Evolutionary conservation across 495 filamentous ascomycete genomes (phyloP), one percentile per base, ranked within the genome.

Genomic region (Bacidia rubella): DNA sequence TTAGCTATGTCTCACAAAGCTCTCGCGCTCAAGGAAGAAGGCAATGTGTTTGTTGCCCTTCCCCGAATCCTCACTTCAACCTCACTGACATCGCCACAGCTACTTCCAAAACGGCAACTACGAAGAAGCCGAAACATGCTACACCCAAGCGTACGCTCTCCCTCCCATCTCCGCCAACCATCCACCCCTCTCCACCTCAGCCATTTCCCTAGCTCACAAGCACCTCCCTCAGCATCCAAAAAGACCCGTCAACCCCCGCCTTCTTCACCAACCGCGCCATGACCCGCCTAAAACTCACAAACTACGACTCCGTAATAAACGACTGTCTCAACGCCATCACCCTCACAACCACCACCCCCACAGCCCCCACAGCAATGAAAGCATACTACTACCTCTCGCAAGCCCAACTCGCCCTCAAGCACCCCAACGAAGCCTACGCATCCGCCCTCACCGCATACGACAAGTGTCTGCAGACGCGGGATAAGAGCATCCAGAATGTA

Each of bases 261-360:
- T 71, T 75, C 63, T 76, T 75, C 72, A 93, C 90, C 25, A 98
- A 98, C 70, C 85, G 92, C 48, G 86, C 90, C 39, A 82, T 95
- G 66, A 80, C 86, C 11, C 82, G 90, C 41, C 70, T 92, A 41
- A 80, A 78, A 60, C 74, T 93, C n/a, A 62, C 65, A 26, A 71
- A 73, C 60, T 89, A 80, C 75, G 74, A 85, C n/a, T 74, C 65
- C n/a, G 87, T 83, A 25, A 82, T 94, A 57, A 72, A 78, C 35
- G 92, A 96, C 67, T 90, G 89, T 58, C 64, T 82, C 21, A 69
- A 74, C 39, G 82, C 85, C 47, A 82, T 98, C 53, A 70, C 79
- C 3, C 72, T 95, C 5, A 67, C 75, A 50, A 64, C 73, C 35
- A 68, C 76, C 41, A 80, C 78, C 58, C n/a, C n/a, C n/a, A n/a